These are phyloP conservation scores for Pittosporum tobira DNA, from an alignment of 129 eudicot species.

Conservation along the genomic window DNA sequence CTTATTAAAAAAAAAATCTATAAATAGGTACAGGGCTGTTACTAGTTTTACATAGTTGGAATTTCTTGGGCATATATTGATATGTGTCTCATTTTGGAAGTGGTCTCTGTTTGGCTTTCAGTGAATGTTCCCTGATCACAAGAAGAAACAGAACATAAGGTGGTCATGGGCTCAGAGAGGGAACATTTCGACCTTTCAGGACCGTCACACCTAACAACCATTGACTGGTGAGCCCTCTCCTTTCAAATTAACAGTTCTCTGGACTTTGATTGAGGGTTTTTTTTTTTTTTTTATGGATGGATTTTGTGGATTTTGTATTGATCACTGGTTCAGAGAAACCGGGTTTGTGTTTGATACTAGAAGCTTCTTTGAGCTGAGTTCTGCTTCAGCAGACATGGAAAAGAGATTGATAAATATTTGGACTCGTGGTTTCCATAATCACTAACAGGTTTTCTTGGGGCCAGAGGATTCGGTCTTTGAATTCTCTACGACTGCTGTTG, in stretches of 20 bases:
- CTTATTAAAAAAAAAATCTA: too few species aligned
- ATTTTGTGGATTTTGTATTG: background rate
- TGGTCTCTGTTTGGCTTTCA: slow-evolving; percentile 11
- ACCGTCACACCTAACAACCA: slow-evolving; percentile 55
- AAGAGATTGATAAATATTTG: background rate
- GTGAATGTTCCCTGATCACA: background rate
- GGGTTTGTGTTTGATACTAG: background rate
- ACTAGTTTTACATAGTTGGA: background rate
- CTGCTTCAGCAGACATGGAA: background rate
- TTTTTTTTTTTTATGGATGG: background rate
- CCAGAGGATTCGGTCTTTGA: too few species aligned
- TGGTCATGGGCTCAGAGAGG: slow-evolving; percentile 45
- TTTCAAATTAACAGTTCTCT: background rate
- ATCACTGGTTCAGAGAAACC: too few species aligned
- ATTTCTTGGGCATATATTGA: background rate
- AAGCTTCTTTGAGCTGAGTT: background rate
- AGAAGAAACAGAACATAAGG: background rate
- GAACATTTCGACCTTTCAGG: slow-evolving; percentile 62
- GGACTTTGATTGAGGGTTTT: background rate
- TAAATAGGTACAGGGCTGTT: background rate
- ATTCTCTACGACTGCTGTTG: too few species aligned
- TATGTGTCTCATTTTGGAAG: background rate
- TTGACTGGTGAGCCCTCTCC: slow-evolving; percentile 54
- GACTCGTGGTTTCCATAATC: too few species aligned
- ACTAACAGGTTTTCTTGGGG: too few species aligned